Percentiles rank a stretch among this genome's conserved stretches.
Evolutionary conservation across 2,329 filamentous ascomycete genomes (phyloP).

Genomic region (Zasmidium angulare): DNA sequence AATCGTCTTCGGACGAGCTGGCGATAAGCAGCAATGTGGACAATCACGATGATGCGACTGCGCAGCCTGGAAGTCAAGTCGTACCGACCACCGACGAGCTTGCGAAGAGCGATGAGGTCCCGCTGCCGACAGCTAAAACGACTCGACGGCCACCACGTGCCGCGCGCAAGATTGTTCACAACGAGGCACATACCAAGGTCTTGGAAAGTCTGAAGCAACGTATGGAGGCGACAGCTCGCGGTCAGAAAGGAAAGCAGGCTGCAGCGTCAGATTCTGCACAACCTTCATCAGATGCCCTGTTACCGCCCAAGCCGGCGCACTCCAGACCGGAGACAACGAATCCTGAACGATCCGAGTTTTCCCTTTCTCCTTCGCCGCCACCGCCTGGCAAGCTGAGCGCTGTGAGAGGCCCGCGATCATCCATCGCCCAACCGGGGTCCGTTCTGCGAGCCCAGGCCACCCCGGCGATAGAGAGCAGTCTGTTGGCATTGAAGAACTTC

Average conservation of each 20-base stretch:
- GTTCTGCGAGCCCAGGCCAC: constrained; percentile 45
- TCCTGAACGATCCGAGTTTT: constrained; percentile 20
- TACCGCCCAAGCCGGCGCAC: constrained; percentile 12
- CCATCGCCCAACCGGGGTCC: constrained; percentile 39
- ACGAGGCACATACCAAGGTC: constrained; percentile 29
- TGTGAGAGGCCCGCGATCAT: constrained; percentile 25
- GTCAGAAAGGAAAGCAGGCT: constrained; percentile 18
- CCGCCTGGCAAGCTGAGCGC: constrained; percentile 34
- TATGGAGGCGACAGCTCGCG: constrained; percentile 32
- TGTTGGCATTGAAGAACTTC: constrained; percentile 53
- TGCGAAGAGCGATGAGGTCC: constrained; percentile 24
- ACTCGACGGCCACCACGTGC: constrained; percentile 25
- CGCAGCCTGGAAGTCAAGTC: constrained; percentile 14
- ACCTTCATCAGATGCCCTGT: constrained; percentile 6
- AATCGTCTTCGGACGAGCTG: constrained; percentile 25
- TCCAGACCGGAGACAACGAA: constrained; percentile 2
- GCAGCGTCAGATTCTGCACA: constrained; percentile 3
- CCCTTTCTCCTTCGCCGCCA: constrained; percentile 33
- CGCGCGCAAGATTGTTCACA: constrained; percentile 28
- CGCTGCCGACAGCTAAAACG: constrained; percentile 15
- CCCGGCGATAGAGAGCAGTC: constrained; percentile 45
- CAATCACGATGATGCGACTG: background rate
- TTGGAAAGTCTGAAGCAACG: constrained; percentile 35
- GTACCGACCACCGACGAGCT: constrained; percentile 25
- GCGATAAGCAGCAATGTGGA: constrained; percentile 16